Percentiles rank a stretch among this genome's conserved stretches.
Conservation (phyloP, 2,329 filamentous ascomycete genomes). For the Xylaria digitata region DNA sequence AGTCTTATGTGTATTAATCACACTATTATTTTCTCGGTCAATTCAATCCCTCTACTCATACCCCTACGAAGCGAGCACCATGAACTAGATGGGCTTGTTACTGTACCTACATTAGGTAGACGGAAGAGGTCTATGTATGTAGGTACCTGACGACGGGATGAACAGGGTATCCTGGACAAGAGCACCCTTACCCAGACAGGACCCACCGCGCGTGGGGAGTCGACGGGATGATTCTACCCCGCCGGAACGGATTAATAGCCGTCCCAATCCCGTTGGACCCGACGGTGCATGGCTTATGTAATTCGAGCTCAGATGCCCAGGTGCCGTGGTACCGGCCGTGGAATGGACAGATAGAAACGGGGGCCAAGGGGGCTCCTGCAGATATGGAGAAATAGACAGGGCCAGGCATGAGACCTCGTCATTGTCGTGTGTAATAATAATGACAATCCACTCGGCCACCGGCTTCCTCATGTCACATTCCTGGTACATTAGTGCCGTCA, state of each 20-base stretch:
- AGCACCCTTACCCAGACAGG: slow-evolving; percentile 8
- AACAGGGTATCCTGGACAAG: slow-evolving; percentile 2
- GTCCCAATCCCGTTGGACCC: background rate
- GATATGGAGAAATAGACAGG: background rate
- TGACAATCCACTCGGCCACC: slow-evolving; percentile 18
- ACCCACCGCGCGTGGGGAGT: background rate
- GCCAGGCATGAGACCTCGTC: background rate
- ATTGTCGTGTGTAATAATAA: slow-evolving; percentile 11
- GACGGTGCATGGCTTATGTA: slow-evolving; percentile 21
- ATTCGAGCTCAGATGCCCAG: background rate
- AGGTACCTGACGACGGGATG: slow-evolving; percentile 4
- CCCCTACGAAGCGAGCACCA: too few species aligned
- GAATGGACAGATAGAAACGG: slow-evolving; percentile 11
- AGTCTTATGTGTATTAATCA: background rate
- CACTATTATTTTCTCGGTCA: background rate
- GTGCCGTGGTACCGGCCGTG: background rate
- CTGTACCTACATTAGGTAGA: background rate
- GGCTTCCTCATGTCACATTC: slow-evolving; percentile 13
- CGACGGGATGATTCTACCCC: slow-evolving; percentile 18
- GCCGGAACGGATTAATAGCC: slow-evolving; percentile 32
- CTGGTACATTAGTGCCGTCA: background rate
- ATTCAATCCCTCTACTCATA: too few species aligned
- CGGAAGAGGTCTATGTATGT: background rate
- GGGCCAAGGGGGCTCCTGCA: slow-evolving; percentile 1
- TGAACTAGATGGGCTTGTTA: too few species aligned